Base-by-base conservation (phyloP, 345 rosid genomes). In the Populus ilicifolia region DNA sequence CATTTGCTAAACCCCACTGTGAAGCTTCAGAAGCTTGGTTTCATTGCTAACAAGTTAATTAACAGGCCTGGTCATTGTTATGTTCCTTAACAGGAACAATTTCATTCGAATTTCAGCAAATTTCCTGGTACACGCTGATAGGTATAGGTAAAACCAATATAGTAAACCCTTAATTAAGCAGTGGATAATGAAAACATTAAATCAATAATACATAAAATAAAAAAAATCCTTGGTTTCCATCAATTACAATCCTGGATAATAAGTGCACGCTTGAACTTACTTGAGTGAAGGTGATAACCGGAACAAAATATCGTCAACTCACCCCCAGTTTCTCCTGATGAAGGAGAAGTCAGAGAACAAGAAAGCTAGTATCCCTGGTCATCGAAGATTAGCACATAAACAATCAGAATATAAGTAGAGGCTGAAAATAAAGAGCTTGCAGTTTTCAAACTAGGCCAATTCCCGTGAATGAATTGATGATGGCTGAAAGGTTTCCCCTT, bases 241-340 rank as follows among this genome's bases (percentile, higher is more conserved):
- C 35, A 33, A 29, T 63, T 36, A 29, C 35, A 12, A 64, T 30
- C 18, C 33, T 13, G 36, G 36, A 33, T 29, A 29, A 64, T 10
- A 23, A 64, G 8, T 17, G 16, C 5, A 30, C 1, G 12, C 9
- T 11, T 52, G 67, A 36, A 36, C 80, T 48, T 71, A 48, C 74
- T 64, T 75, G 13, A 39, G 17, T 8, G 75, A 66, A 74, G 84
- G 41, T 25, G 68, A n/a, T 25, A 67, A 71, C 44, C 79, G 72
- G n/a, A 68, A 64, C 12, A 52, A 72, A 64, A 56, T 23, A 69
- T 79, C 73, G 6, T 65, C 23, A 65, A 48, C 75, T 33, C 76
- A 79, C 5, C 12, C 2, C 78, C 39, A 75, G 65, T 69, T 74
- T 67, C 78, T 44, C 30, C 86, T 81, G 59, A n/a, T 1, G 3